A percentile compares a stretch with the other conserved stretches of the same genome.
phyloP scores from a whole-genome alignment of 768 basidiomycete species.

The Leccinellum rugosiceps region DNA sequence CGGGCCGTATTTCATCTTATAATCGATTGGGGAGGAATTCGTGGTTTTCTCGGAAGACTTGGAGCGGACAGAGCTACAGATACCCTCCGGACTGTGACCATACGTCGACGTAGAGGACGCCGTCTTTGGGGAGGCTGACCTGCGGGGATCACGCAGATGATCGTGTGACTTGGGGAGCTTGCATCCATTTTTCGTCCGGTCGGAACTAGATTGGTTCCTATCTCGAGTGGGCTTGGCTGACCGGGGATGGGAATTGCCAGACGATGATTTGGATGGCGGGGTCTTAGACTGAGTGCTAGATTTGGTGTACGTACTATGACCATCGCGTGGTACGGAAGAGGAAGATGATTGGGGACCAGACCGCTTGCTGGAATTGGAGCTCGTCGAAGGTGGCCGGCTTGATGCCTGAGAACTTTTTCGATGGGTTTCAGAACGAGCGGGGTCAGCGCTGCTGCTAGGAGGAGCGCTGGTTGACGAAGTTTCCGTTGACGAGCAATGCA shows the following conservation, averaged over 20 bases:
- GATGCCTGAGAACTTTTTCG: conserved; percentile 24
- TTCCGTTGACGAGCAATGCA: conserved; percentile 27
- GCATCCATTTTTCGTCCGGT: conserved; percentile 17
- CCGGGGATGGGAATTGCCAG: conserved; percentile 13
- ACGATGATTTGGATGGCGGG: conserved; percentile 15
- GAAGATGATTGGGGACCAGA: conserved; percentile 11
- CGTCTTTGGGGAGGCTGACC: conserved; percentile 10
- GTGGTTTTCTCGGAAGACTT: conserved; percentile 14
- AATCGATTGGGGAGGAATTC: conserved; percentile 1
- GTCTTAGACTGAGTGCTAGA: conserved; percentile 8
- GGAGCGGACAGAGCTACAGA: conserved; percentile 6
- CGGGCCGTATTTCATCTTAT: conserved; percentile 1
- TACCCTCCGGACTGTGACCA: conserved; percentile 12
- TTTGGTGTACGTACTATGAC: conserved; percentile 7
- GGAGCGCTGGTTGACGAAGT: conserved; percentile 22
- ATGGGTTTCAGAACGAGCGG: conserved; percentile 21
- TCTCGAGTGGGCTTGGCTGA: conserved; percentile 11
- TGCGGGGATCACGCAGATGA: conserved; percentile 18
- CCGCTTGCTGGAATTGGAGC: conserved; percentile 26
- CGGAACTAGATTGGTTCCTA: conserved; percentile 15
- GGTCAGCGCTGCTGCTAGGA: conserved; percentile 15
- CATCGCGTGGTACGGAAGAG: conserved; percentile 15
- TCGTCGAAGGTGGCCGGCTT: conserved; percentile 32
- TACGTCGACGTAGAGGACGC: conserved; percentile 8
- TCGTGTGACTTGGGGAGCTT: conserved; percentile 22